Evolutionary conservation across 2,329 filamentous ascomycete species (phyloP), one percentile per base, ranked within the genome.

Genomic region (Diplocarpon rosae): DNA sequence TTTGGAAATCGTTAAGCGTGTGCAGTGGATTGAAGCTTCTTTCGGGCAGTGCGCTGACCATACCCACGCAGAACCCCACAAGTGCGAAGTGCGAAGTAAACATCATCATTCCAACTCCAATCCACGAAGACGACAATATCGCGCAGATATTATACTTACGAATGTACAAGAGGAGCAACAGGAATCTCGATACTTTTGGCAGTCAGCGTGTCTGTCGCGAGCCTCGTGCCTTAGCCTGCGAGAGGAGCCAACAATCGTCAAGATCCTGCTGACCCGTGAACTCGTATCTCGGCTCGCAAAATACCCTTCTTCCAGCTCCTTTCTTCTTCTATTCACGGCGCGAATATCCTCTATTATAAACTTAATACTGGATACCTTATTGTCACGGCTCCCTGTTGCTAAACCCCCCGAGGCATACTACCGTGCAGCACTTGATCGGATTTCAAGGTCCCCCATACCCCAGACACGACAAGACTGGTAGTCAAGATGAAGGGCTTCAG

Each of bases 401-500:
- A 3, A 24, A 24, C 20, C 7, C 7, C 20, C 7, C 7, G 20
- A 24, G 20, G 20, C 3, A 24, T 24, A 24, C 20, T 24, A 24
- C 20, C 20, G 4, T 24, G 3, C 20, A 24, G 20, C 20, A 24
- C 3, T 7, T 24, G 4, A 4, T 24, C 3, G 7, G 20, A 3
- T 24, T 7, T 24, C 20, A 4, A 24, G 20, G 4, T 3, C 20
- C 20, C 3, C 20, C 3, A 24, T 4, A 24, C 20, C 20, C 20
- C 4, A 24, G 4, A 32, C 30, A 14, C 30, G 10, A 5, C 9
- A 32, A 3, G n/a, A 32, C 30, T 9, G 30, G 15, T 31, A 31
- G 35, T 45, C 68, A 84, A 75, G 69, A 95, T 96, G 90, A 95
- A 95, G 73, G 85, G 87, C 66, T 94, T 96, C 69, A 85, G 88